These are phyloP conservation scores for Globisporangium ultimum DNA, from an alignment of 352 stramenopile species.

Conservation along the genomic window DNA sequence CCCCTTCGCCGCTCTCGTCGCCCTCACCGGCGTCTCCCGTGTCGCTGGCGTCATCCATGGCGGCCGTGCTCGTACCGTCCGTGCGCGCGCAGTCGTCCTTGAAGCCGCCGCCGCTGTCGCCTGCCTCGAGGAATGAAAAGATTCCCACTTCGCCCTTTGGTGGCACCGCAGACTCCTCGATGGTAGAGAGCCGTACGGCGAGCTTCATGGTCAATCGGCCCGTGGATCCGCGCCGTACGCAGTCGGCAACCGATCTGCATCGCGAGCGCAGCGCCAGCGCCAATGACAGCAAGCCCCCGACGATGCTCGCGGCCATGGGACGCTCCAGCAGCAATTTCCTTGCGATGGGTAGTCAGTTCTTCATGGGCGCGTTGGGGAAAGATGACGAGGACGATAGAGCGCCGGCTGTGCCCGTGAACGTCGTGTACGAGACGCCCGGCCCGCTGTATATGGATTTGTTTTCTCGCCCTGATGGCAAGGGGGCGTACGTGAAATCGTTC, in stretches of 20 bases:
- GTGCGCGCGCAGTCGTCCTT: neutral
- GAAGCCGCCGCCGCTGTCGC: no score
- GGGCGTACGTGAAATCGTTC: conserved; percentile 75
- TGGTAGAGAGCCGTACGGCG: conserved; percentile 5
- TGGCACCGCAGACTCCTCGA: neutral
- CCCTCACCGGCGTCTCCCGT: no score
- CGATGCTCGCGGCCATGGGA: conserved; percentile 24
- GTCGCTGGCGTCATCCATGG: neutral
- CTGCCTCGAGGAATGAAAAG: no score
- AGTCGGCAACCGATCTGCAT: conserved; percentile 45
- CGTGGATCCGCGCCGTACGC: conserved; percentile 40
- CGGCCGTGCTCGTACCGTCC: neutral
- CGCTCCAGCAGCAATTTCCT: conserved; percentile 46
- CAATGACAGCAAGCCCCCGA: conserved; percentile 9
- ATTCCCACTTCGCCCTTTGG: neutral
- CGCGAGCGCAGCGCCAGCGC: conserved; percentile 9
- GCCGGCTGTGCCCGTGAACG: conserved; percentile 27
- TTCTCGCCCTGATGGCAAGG: conserved; percentile 60
- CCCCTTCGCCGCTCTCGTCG: no score
- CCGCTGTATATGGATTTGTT: conserved; percentile 76
- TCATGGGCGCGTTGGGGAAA: conserved; percentile 13
- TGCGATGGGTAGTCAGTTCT: conserved; percentile 24
- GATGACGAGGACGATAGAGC: conserved; percentile 17
- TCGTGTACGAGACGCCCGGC: conserved; percentile 46
- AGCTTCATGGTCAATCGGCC: no score